phyloP scores from a whole-genome alignment of 495 filamentous ascomycete species.

The Corynascus novoguineensis region DNA sequence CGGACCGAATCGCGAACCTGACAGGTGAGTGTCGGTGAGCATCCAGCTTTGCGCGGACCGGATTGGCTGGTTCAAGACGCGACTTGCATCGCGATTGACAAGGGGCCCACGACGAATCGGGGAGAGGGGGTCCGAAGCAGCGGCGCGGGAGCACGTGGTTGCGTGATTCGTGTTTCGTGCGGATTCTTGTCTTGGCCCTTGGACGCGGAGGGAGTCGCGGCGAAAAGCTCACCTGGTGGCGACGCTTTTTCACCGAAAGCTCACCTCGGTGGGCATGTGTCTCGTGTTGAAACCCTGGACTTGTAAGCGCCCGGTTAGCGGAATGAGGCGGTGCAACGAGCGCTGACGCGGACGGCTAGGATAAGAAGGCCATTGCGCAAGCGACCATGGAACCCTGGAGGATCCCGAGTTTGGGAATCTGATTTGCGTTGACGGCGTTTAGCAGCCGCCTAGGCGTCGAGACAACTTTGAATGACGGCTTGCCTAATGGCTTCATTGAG shows the following conservation, averaged over 20 bases:
- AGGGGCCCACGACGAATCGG: slow-evolving; percentile 6
- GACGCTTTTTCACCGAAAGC: not conserved
- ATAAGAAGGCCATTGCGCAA: not conserved
- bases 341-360: slow-evolving; percentile 9
- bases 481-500: not conserved
- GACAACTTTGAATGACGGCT: not conserved
- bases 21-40: slow-evolving; percentile 5
- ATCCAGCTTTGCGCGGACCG: not conserved
- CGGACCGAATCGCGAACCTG: slow-evolving; percentile 12
- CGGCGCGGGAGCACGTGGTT: slow-evolving; percentile 8
- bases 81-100: slow-evolving; percentile 11
- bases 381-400: not conserved
- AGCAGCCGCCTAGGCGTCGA: not conserved
- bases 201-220: not conserved
- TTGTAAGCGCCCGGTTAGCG: slow-evolving; percentile 11
- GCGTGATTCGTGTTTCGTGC: not conserved
- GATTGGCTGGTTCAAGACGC: slow-evolving; percentile 6
- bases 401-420: not conserved
- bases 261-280: not conserved
- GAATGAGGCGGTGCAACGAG: slow-evolving; percentile 7
- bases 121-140: not conserved
- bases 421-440: not conserved
- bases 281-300: no score
- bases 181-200: not conserved
- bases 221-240: not conserved